Evolutionary conservation across 2,329 filamentous ascomycete genomes (phyloP).

Genomic region (Claviceps pazoutovae): DNA sequence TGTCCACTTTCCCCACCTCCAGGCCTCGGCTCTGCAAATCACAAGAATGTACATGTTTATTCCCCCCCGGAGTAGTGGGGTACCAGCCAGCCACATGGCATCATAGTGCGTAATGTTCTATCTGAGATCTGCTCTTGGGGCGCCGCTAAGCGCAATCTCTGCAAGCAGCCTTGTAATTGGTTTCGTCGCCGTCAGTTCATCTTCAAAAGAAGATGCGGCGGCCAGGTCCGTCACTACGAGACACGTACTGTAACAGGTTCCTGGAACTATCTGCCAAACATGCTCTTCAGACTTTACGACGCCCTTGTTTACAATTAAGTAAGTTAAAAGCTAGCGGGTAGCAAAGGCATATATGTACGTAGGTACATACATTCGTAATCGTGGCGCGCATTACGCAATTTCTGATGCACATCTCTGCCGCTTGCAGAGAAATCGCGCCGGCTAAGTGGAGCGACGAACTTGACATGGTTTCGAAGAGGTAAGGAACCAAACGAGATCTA

Average conservation of each 20-base stretch:
- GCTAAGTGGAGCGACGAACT: not conserved
- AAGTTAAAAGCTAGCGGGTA: not conserved
- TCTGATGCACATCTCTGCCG: not conserved
- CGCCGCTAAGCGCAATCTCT: not conserved
- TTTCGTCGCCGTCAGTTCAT: no score
- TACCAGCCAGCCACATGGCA: not conserved
- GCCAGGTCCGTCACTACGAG: no score
- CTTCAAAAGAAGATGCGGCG: no score
- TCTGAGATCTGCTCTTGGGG: not conserved
- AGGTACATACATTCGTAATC: not conserved
- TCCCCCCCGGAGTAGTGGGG: not conserved
- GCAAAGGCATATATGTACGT: no score
- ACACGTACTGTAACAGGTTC: no score
- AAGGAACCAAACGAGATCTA: not conserved
- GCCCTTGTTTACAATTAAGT: not conserved
- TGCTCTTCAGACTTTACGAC: no score
- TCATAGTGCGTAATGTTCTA: not conserved
- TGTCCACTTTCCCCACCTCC: no score
- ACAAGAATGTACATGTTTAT: not conserved
- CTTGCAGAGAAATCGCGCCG: not conserved
- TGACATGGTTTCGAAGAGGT: no score
- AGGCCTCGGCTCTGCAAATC: not conserved
- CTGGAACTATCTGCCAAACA: no score
- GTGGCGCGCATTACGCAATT: slow-evolving; percentile 2
- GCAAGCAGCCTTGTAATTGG: not conserved